Percentiles rank a stretch among this genome's conserved stretches.
phyloP scores from a whole-genome alignment of 208 protist genomes.

The Wallacemonas rigidus region DNA sequence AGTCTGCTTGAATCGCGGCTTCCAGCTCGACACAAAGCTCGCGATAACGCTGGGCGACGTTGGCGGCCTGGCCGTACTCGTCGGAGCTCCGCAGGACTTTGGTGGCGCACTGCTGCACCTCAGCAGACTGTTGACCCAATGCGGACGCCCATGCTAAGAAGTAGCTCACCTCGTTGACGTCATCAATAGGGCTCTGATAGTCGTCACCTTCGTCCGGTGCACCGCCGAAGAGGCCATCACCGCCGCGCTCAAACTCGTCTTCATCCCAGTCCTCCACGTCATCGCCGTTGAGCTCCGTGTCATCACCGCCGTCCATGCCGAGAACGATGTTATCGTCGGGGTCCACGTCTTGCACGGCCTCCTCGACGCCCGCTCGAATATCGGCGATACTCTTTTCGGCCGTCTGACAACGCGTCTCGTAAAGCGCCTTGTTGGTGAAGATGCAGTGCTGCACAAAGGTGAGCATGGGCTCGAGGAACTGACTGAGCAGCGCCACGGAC shows the following conservation, averaged over 20 bases:
- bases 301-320: slow-evolving; percentile 39
- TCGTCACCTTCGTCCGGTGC: slow-evolving; percentile 77
- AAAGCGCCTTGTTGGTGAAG: slow-evolving; percentile 61
- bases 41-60: slow-evolving; percentile 52
- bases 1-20: slow-evolving; percentile 53
- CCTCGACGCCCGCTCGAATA: slow-evolving; percentile 44
- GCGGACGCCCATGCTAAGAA: slow-evolving; percentile 42
- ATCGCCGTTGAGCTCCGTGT: slow-evolving; percentile 36
- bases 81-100: slow-evolving; percentile 17
- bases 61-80: slow-evolving; percentile 46
- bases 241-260: slow-evolving; percentile 21
- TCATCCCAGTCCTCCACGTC: slow-evolving; percentile 47
- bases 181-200: slow-evolving; percentile 88
- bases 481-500: not conserved
- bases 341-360: slow-evolving; percentile 29
- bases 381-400: slow-evolving; percentile 59
- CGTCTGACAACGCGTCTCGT: slow-evolving; percentile 54
- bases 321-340: slow-evolving; percentile 41
- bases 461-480: slow-evolving; percentile 37
- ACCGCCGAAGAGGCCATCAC: slow-evolving; percentile 24
- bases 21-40: slow-evolving; percentile 58
- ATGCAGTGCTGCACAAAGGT: slow-evolving; percentile 80
- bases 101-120: slow-evolving; percentile 25
- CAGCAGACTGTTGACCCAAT: slow-evolving; percentile 20
- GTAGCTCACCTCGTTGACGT: slow-evolving; percentile 79